Conservation (phyloP, 257 asterid genomes). For the Paulownia fortunei region DNA sequence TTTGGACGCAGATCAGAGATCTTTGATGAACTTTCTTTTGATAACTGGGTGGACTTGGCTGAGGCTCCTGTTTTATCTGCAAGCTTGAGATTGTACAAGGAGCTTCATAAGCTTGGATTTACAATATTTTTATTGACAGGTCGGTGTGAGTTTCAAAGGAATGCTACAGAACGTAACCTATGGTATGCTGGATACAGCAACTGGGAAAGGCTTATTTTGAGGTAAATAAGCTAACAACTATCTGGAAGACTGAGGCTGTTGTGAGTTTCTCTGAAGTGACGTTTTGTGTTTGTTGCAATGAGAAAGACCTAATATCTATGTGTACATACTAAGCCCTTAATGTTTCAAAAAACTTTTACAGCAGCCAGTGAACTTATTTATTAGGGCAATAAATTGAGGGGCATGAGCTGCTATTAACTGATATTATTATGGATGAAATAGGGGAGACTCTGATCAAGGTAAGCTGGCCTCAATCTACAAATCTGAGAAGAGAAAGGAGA, state of each 20-base stretch:
- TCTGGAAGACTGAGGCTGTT: neutral
- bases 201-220: slow-evolving; percentile 84
- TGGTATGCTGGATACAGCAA: slow-evolving; percentile 62
- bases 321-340: neutral
- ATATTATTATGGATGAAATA: slow-evolving; percentile 38
- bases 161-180: slow-evolving; percentile 62
- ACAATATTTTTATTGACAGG: slow-evolving; percentile 80
- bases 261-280: neutral
- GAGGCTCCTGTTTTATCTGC: slow-evolving; percentile 77
- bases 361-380: neutral
- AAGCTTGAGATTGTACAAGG: slow-evolving; percentile 71
- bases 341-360: neutral
- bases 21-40: slow-evolving; percentile 59
- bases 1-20: slow-evolving; percentile 55
- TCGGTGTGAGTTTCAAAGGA: slow-evolving; percentile 75
- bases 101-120: slow-evolving; percentile 64
- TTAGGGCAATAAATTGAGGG: neutral
- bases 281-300: neutral
- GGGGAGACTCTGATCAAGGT: slow-evolving; percentile 69
- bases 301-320: neutral
- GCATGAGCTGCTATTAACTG: neutral
- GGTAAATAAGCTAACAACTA: slow-evolving; percentile 45
- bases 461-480: slow-evolving; percentile 67
- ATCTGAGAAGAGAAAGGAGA: slow-evolving; percentile 79
- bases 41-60: slow-evolving; percentile 74